Base-by-base conservation (phyloP, 176 grass and related monocot genomes). In the Zoysia japonica region DNA sequence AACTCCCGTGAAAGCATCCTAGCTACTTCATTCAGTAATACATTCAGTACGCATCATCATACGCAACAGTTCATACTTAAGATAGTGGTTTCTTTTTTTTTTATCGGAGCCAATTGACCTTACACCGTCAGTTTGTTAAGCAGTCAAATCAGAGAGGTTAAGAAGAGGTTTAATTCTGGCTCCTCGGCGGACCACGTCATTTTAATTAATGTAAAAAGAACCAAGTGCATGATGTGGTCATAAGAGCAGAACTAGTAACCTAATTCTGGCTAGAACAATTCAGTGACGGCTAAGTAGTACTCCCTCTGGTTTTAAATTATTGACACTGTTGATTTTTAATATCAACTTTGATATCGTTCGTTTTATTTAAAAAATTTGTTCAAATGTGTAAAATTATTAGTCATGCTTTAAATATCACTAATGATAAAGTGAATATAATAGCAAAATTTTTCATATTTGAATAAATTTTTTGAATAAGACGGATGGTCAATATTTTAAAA, bases 161-260 rank as follows among this genome's bases (percentile, higher is more conserved):
- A 38, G 15, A 47, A 47, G 52, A 40, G 68, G 14, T 68, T 56
- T 19, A 61, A 0, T 68, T n/a, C 28, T 68, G 9, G 37, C n/a
- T 60, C 17, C 44, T 60, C 36, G 67, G 67, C 16, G 6, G 42
- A 9, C 16, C 50, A 11, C 2, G 9, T 4, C 28, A 62, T 63
- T 62, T 47, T 45, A 45, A 45, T 70, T 41, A 54, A 82, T 57
- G 6, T 48, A 13, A 19, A 75, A 64, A 43, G 44, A 5, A 7
- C 5, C 2, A 9, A 9, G 6, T 0, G 2, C 28, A 9, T 8
- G 45, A 74, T 9, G 59, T 41, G 51, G 41, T 8, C 17, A 4
- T 35, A 38, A 42, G 84, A 80, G 70, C 35, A 65, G 15, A 71
- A 44, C 74, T 5, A 35, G 13, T 53, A 52, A 83, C 61, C 68